Base-by-base conservation (phyloP, 2,329 filamentous ascomycete species). In the Nothophaeocryptopus gaeumannii region DNA sequence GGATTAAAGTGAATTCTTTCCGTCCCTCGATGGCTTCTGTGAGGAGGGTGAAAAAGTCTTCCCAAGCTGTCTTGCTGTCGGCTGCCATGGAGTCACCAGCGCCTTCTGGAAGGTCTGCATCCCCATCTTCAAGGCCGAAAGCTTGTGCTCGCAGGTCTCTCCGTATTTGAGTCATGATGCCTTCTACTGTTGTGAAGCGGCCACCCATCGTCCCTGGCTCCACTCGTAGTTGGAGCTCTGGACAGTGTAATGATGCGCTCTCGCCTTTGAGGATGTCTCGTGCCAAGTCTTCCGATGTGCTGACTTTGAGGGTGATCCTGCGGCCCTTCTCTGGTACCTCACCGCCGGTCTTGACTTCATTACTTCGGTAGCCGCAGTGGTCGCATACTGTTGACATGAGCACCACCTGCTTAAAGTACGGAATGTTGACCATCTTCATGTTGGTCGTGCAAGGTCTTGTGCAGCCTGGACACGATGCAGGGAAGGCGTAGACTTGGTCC, bases 361-460 rank as follows among this genome's bases (percentile, higher is more conserved):
- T 97, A 61, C 87, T 93, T 55, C 89, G 86, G 76, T 97, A 70
- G 50, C 92, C 92, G 68, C 93, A 99, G 69, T 86, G 79, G 26
- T 92, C 85, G 72, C 93, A 99, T 26, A 89, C 85, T 2, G 92
- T 97, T 61, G 85, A 91, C 88, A 96, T 97, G 62, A 99, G 79
- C 35, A 96, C 85, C 2, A 99, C 93, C 67, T 97, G 89, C 74
- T 96, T 95, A 76, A 99, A 99, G 73, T 96, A 87, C 1, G 93
- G 93, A 55, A 99, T 96, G 64, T 95, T 89, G 50, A 97, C 89
- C 85, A 96, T 95, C 77, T 96, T 96, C 89, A 96, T 96, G 71
- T 96, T 91, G 8, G 95, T 95, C 3, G 84, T 83, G 72, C 91
- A 96, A 4, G 83, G 75, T 70, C 88, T 88, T 65, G 85, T 84